A percentile compares a stretch with the other conserved stretches of the same genome.
phyloP scores from a whole-genome alignment of 192 early-diverging fungal species.

The Coemansia reversa region DNA sequence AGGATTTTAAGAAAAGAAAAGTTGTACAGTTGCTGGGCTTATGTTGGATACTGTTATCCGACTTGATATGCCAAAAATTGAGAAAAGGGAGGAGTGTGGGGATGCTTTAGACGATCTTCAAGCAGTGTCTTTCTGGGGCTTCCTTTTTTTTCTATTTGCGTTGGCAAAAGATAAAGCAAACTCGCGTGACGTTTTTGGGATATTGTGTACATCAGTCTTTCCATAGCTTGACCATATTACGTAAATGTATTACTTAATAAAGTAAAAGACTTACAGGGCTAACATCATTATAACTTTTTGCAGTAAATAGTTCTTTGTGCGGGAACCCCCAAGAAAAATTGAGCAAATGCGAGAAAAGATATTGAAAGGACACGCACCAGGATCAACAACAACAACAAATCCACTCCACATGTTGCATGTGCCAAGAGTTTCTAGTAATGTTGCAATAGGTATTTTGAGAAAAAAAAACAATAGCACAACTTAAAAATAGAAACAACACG shows the following conservation, averaged over 20 bases:
- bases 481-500: background rate
- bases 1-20: background rate
- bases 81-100: background rate
- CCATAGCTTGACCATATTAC: background rate
- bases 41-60: background rate
- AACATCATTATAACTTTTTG: background rate
- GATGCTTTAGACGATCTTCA: background rate
- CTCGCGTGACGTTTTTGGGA: background rate
- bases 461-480: background rate
- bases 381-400: background rate
- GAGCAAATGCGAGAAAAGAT: background rate
- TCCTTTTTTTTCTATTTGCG: background rate
- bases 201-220: background rate
- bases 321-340: background rate
- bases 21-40: background rate
- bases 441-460: background rate
- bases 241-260: background rate
- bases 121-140: too few relatives aligned
- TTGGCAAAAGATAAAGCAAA: background rate
- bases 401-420: background rate
- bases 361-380: background rate
- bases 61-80: slow-evolving; percentile 3
- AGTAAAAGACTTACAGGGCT: background rate
- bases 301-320: background rate
- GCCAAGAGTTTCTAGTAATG: background rate